Evolutionary conservation across 768 basidiomycete species (phyloP), one percentile per base, ranked within the genome.

Genomic region (Gymnopilus dilepis): DNA sequence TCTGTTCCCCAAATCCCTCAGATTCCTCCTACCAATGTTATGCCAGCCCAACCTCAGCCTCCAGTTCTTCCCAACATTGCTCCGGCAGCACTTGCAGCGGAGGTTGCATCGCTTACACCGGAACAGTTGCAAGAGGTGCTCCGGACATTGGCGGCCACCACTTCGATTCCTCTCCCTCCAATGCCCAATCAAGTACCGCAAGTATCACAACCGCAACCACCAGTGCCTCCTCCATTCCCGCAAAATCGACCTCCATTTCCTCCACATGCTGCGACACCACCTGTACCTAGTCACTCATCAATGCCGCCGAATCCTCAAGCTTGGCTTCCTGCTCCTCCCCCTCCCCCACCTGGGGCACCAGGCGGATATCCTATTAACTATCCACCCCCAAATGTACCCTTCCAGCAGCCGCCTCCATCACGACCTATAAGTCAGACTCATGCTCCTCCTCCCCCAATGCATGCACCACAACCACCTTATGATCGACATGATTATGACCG

Each of bases 101-200:
- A 91, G 67, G 85, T 92, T 6, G 88, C 91, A 6, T 80, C 86
- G 34, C 81, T 93, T 15, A 90, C 89, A 2, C 89, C 90, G 0
- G 91, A 90, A 51, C 91, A 92, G 70, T 85, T 93, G 37, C 86
- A 90, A 62, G 73, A 82, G 50, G 84, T 92, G 74, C 75, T 92
- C 12, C 82, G 83, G 34, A 81, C 87, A 0, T 78, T 93, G 17
- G 78, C 82, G 1, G 60, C 71, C 55, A 77, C 67, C 53, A 70
- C 70, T 48, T 71, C 53, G 66, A 72, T 63, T 60, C 74, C 65
- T 54, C 71, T 62, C 66, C 74, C 70, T 12, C 54, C 69, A 3
- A 61, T 61, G 28, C 58, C 65, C 67, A 42, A 52, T n/a, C 53
- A 37, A 19, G 60, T 63, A 63, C 59, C 72, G 21, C 67, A 66